A percentile compares a stretch with the other conserved stretches of the same genome.
phyloP scores from a whole-genome alignment of 2,329 filamentous ascomycete species.

The Acrodontium crateriforme region DNA sequence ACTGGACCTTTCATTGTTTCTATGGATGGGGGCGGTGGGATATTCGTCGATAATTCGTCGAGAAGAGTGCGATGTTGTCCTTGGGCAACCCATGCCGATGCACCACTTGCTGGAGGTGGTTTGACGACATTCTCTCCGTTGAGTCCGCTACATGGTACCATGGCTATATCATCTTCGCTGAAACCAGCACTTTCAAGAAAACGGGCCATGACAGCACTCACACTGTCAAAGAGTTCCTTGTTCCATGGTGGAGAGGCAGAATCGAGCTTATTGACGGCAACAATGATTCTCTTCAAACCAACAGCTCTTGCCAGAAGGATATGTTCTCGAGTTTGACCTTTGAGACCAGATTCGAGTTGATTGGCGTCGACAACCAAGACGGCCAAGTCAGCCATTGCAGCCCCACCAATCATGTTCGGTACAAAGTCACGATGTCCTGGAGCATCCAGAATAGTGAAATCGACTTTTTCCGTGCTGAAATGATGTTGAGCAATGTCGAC shows the following conservation, averaged over 20 bases:
- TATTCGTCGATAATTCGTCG: conserved; percentile 58
- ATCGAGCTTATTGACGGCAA: conserved; percentile 94
- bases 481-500: conserved; percentile 94
- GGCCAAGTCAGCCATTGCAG: conserved; percentile 89
- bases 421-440: conserved; percentile 93
- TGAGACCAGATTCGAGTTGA: conserved; percentile 84
- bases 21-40: conserved; percentile 40
- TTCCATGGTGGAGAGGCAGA: conserved; percentile 58
- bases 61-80: conserved; percentile 52
- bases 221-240: conserved; percentile 68
- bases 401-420: conserved; percentile 97
- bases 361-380: conserved; percentile 90
- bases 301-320: conserved; percentile 79
- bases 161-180: conserved; percentile 63
- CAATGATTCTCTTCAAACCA: conserved; percentile 74
- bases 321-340: conserved; percentile 89
- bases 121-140: conserved; percentile 73
- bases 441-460: conserved; percentile 88
- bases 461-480: conserved; percentile 76
- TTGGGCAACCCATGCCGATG: conserved; percentile 59
- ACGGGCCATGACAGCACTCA: conserved; percentile 65
- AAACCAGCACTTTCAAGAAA: conserved; percentile 79
- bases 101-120: conserved; percentile 33
- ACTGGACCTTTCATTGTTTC: conserved; percentile 55
- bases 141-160: conserved; percentile 81